These are phyloP conservation scores for Kappamyces sp. DNA, from an alignment of 192 early-diverging fungal species.

Conservation along the genomic window DNA sequence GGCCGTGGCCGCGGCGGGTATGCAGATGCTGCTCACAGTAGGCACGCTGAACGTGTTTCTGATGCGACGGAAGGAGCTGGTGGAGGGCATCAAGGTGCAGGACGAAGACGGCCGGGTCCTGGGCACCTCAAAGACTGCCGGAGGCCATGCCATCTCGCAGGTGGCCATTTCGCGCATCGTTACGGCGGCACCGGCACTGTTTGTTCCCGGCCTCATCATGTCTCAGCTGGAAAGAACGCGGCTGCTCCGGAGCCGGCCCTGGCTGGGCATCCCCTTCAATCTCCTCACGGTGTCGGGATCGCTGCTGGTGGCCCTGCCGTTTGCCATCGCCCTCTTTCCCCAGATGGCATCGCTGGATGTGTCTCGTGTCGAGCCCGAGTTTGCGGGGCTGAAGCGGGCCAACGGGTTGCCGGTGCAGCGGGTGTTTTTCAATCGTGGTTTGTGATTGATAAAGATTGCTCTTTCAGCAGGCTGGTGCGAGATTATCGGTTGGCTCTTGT, in stretches of 20 bases:
- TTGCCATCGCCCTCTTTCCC: constrained; percentile 74
- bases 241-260: constrained; percentile 50
- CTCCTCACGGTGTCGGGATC: constrained; percentile 62
- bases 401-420: constrained; percentile 55
- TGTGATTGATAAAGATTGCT: constrained; percentile 34
- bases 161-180: constrained; percentile 75
- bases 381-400: constrained; percentile 50
- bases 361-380: constrained; percentile 55
- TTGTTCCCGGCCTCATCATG: constrained; percentile 68
- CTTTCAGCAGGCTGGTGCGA: neutral
- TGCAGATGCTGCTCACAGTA: no score
- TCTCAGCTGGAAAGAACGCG: constrained; percentile 55
- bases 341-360: constrained; percentile 60
- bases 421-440: constrained; percentile 73
- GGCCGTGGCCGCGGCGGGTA: constrained; percentile 64
- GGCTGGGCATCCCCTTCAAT: constrained; percentile 54
- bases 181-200: constrained; percentile 65
- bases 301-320: constrained; percentile 67
- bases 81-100: constrained; percentile 70
- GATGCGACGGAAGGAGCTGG: constrained; percentile 77
- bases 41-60: constrained; percentile 78
- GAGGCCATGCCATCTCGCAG: constrained; percentile 59
- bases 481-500: no score
- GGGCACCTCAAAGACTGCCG: constrained; percentile 65
- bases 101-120: constrained; percentile 58